Evolutionary conservation across 1,284 basidiomycete species (phyloP), one percentile per base, ranked within the genome.

Genomic region (Cryptococcus sp.): DNA sequence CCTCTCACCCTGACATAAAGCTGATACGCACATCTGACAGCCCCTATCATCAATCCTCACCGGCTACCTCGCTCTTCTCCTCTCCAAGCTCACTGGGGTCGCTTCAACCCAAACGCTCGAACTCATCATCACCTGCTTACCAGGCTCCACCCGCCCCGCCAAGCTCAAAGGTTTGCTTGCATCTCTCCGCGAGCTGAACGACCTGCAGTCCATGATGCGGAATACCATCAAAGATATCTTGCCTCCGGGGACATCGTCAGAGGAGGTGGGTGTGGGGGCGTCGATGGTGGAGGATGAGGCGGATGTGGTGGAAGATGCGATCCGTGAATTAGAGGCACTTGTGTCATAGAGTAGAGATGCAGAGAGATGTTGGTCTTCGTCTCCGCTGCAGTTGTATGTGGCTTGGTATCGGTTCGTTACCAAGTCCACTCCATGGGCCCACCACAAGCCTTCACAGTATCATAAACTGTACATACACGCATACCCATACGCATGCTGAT

Each of bases 21-120:
- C 11, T 9, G 39, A 21, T 45, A 24, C 33, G 20, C 4, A 1
- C 16, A 4, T 40, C 18, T 20, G 8, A 5, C 21, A 63, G 62
- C 46, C 60, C 1, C 38, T 52, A 23, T 38, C 56, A 9, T 40
- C 45, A 8, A 56, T 60, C 18, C 36, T 60, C 13, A 38, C 54
- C 2, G 62, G 59, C 16, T 60, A 66, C 48, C 51, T 66, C 12
- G 64, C 59, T n/a, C 55, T 66, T 3, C 46, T 66, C 4, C 44
- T 63, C 12, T 49, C 56, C 2, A 61, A 59, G n/a, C 18, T 65
- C 11, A 8, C 61, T 11, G 44, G 37, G 11, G 46, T 43, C 9
- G 15, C 36, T 23, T 5, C 18, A 33, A 18, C n/a, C 1, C 9
- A 28, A 11, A 28, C 23, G 13, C 23, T 44, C 20, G 43, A 33